Evolutionary conservation across 345 rosid species (phyloP).

Genomic region (Eucalyptus cladocalyx): DNA sequence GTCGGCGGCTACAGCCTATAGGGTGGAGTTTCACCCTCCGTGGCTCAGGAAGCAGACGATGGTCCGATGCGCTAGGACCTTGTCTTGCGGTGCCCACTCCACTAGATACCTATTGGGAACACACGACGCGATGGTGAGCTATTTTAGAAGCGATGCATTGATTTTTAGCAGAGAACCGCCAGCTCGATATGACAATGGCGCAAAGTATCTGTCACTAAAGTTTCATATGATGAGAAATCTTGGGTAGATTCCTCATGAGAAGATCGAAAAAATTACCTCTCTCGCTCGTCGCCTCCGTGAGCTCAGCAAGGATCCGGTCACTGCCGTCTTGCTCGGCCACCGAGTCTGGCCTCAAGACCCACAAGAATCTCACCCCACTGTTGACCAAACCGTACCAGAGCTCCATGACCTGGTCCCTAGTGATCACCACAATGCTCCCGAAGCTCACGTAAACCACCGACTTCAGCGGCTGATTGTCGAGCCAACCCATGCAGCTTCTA

Average conservation of each 20-base stretch:
- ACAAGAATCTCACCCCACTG: slow-evolving; percentile 6
- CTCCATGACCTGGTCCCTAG: slow-evolving; percentile 1
- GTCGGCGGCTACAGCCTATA: slow-evolving; percentile 37
- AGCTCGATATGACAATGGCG: neutral
- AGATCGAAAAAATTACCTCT: neutral
- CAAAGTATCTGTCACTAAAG: neutral
- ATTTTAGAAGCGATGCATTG: neutral
- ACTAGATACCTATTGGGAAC: neutral
- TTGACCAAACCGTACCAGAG: slow-evolving; percentile 4
- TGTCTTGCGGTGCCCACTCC: slow-evolving; percentile 24
- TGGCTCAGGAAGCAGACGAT: slow-evolving; percentile 46
- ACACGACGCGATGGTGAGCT: neutral
- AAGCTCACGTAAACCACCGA: slow-evolving; percentile 5
- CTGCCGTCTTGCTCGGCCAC: neutral
- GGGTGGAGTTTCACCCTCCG: slow-evolving; percentile 59
- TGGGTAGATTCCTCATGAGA: neutral
- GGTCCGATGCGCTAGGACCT: slow-evolving; percentile 30
- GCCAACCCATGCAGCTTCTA: slow-evolving; percentile 3
- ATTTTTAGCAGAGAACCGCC: neutral
- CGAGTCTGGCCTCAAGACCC: neutral
- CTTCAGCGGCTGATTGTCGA: neutral
- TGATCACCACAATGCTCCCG: neutral
- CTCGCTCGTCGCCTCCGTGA: neutral
- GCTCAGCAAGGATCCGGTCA: neutral
- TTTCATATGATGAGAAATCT: neutral